These are phyloP conservation scores for Alternaria ethzedia DNA, from an alignment of 2,329 filamentous ascomycete genomes.

Conservation along the genomic window DNA sequence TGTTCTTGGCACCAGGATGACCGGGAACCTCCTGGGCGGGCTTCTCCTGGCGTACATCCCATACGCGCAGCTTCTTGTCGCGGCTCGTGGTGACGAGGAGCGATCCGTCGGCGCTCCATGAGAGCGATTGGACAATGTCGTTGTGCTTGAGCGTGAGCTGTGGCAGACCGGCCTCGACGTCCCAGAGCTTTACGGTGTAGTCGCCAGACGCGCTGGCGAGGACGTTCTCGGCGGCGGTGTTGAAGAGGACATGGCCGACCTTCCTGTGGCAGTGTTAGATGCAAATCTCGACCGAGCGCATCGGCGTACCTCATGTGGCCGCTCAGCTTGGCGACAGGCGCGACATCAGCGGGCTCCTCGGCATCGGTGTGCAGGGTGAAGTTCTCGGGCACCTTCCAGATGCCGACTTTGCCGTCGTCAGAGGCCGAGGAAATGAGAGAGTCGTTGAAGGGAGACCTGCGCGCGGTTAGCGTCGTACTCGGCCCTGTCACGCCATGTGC, in stretches of 20 bases:
- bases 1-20: slow-evolving; percentile 95
- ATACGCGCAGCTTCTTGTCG: slow-evolving; percentile 97
- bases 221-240: slow-evolving; percentile 93
- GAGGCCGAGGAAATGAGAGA: slow-evolving; percentile 89
- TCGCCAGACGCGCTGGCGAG: slow-evolving; percentile 95
- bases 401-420: slow-evolving; percentile 95
- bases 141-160: slow-evolving; percentile 80
- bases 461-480: slow-evolving; percentile 19
- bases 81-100: slow-evolving; percentile 90
- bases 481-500: not conserved
- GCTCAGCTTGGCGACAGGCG: slow-evolving; percentile 78
- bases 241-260: slow-evolving; percentile 97
- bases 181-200: slow-evolving; percentile 95
- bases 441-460: slow-evolving; percentile 95
- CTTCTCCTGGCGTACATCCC: slow-evolving; percentile 94
- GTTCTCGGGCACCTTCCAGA: slow-evolving; percentile 91
- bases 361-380: slow-evolving; percentile 85
- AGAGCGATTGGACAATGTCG: slow-evolving; percentile 93
- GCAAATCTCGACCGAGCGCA: not conserved
- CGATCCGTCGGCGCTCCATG: slow-evolving; percentile 90
- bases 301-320: slow-evolving; percentile 79
- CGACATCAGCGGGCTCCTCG: slow-evolving; percentile 82
- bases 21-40: slow-evolving; percentile 83
- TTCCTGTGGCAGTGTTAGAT: slow-evolving; percentile 66
- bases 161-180: slow-evolving; percentile 78